phyloP scores from a whole-genome alignment of 371 early-diverging fungal species.

The Mortierella sp. region DNA sequence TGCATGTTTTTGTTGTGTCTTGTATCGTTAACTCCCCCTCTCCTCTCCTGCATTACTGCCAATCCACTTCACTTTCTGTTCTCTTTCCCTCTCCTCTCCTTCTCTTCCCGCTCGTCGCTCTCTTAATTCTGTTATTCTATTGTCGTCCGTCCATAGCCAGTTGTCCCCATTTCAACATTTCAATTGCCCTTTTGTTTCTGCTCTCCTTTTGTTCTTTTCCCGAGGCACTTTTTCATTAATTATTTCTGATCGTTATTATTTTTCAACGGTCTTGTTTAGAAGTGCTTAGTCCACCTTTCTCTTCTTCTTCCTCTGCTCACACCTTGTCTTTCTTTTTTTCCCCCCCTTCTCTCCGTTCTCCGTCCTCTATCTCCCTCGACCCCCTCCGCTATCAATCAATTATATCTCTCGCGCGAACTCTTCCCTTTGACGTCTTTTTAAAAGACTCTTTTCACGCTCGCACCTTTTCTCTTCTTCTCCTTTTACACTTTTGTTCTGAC shows the following conservation, averaged over 20 bases:
- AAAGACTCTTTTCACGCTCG: too few relatives aligned
- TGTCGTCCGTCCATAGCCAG: background rate
- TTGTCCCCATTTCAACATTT: background rate
- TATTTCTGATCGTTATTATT: background rate
- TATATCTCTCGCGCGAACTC: background rate
- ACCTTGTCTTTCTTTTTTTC: background rate
- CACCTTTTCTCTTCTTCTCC: background rate
- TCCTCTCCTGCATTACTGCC: conserved; percentile 8
- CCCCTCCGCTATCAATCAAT: background rate
- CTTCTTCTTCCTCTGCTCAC: conserved; percentile 7
- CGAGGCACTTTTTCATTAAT: background rate
- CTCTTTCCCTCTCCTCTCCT: background rate
- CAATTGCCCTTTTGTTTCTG: background rate
- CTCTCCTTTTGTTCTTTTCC: background rate
- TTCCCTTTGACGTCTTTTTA: background rate
- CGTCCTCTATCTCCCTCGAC: background rate
- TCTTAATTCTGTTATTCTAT: background rate
- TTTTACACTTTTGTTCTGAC: background rate
- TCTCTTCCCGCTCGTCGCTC: conserved; percentile 10
- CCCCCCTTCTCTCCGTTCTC: conserved; percentile 1
- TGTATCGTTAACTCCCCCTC: background rate
- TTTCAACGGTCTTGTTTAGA: background rate
- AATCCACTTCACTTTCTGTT: background rate
- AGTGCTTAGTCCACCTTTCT: background rate
- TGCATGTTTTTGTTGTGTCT: background rate